Evolutionary conservation across 2,329 filamentous ascomycete species (phyloP).

Genomic region (Paradendryphiella salina): DNA sequence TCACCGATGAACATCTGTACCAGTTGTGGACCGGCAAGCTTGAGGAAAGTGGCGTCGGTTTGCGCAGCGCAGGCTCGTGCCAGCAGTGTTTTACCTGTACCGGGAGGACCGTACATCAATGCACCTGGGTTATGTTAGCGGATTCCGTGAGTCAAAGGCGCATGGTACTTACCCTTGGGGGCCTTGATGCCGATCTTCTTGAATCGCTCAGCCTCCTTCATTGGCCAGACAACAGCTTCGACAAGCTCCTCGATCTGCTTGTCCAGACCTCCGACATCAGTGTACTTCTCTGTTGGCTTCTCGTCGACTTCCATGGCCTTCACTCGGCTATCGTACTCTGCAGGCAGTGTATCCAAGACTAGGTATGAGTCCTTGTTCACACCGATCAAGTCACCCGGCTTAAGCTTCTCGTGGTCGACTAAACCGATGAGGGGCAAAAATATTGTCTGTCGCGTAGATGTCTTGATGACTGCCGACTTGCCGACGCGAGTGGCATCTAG

Average conservation of each 20-base stretch:
- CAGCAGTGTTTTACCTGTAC: slow-evolving; percentile 87
- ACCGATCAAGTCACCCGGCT: slow-evolving; percentile 94
- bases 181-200: slow-evolving; percentile 99
- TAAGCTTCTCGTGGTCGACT: slow-evolving; percentile 91
- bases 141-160: neutral
- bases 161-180: slow-evolving; percentile 74
- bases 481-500: slow-evolving; percentile 94
- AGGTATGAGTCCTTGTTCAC: slow-evolving; percentile 99
- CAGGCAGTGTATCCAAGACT: slow-evolving; percentile 91
- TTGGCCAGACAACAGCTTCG: slow-evolving; percentile 98
- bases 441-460: slow-evolving; percentile 96
- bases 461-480: slow-evolving; percentile 99
- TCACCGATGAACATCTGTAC: slow-evolving; percentile 99
- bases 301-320: slow-evolving; percentile 99
- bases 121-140: slow-evolving; percentile 61
- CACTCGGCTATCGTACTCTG: slow-evolving; percentile 97
- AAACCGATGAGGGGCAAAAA: slow-evolving; percentile 96
- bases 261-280: slow-evolving; percentile 93
- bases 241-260: slow-evolving; percentile 99
- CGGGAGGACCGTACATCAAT: slow-evolving; percentile 94
- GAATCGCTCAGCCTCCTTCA: slow-evolving; percentile 99
- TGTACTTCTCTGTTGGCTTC: slow-evolving; percentile 99
- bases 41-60: slow-evolving; percentile 97
- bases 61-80: slow-evolving; percentile 96
- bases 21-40: slow-evolving; percentile 94